These are phyloP conservation scores for Lagenaria siceraria DNA, from an alignment of 306 rosid genomes.

Conservation along the genomic window DNA sequence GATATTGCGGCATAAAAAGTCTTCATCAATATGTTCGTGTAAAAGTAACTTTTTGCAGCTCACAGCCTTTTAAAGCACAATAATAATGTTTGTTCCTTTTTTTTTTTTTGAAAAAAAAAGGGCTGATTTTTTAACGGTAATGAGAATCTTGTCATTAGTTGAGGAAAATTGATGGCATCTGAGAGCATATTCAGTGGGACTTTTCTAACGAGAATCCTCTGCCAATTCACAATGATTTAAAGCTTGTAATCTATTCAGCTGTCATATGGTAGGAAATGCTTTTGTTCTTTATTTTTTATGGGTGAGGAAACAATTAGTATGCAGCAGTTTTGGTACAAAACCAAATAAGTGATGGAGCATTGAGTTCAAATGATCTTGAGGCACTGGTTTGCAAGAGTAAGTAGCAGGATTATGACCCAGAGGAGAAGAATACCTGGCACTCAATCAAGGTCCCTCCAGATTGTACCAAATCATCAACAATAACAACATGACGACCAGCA, in stretches of 20 bases:
- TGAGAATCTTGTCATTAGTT: background rate
- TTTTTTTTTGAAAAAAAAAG: background rate
- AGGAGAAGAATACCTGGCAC: conserved; percentile 54
- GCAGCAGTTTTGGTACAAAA: background rate
- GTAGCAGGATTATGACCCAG: background rate
- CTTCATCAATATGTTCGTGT: background rate
- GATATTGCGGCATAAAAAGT: background rate
- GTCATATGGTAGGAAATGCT: background rate
- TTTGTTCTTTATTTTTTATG: too few relatives aligned
- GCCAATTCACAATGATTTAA: background rate
- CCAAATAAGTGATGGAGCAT: background rate
- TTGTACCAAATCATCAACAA: conserved; percentile 97
- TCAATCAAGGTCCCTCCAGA: conserved; percentile 93
- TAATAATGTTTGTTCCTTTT: too few relatives aligned
- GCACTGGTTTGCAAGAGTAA: background rate
- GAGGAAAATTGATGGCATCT: background rate
- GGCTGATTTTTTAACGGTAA: background rate
- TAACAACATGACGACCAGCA: conserved; percentile 76
- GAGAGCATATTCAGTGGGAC: background rate
- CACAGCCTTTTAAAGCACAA: background rate
- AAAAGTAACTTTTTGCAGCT: background rate
- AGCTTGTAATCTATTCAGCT: background rate
- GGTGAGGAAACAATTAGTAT: background rate
- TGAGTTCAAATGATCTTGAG: background rate
- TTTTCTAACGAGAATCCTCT: background rate